Evolutionary conservation across 2,329 filamentous ascomycete species (phyloP).

Genomic region (Botrytis pseudocinerea): DNA sequence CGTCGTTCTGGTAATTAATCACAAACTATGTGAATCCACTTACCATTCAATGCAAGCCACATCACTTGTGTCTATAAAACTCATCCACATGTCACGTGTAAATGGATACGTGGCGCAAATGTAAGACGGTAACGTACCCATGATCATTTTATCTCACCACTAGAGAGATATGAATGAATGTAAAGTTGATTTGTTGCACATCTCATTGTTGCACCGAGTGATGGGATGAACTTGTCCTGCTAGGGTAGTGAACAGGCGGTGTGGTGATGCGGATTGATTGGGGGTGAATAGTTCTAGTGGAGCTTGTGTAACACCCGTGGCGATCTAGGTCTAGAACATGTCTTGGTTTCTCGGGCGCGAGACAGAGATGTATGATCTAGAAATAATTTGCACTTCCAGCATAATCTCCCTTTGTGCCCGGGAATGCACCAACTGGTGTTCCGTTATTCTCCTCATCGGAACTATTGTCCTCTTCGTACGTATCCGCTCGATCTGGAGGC

Average conservation of each 20-base stretch:
- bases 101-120: conserved; percentile 18
- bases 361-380: conserved; percentile 19
- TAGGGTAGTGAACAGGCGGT: conserved; percentile 8
- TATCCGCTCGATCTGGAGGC: conserved; percentile 50
- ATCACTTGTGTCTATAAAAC: background rate
- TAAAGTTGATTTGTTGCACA: conserved; percentile 18
- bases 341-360: background rate
- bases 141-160: conserved; percentile 19
- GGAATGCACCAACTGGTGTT: conserved; percentile 51
- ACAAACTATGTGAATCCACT: background rate
- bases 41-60: conserved; percentile 18
- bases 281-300: background rate
- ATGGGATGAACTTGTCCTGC: background rate
- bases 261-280: conserved; percentile 14
- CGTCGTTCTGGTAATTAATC: background rate
- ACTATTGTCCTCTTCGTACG: conserved; percentile 46
- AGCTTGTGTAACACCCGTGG: conserved; percentile 12
- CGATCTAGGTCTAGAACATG: background rate
- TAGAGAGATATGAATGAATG: background rate
- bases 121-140: conserved; percentile 16
- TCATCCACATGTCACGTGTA: conserved; percentile 1
- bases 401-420: conserved; percentile 49
- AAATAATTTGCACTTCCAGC: conserved; percentile 38
- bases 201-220: conserved; percentile 24
- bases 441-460: conserved; percentile 44